Evolutionary conservation across 371 early-diverging fungal species (phyloP), one percentile per base, ranked within the genome.

Genomic region (Rhizopus arrhizus): DNA sequence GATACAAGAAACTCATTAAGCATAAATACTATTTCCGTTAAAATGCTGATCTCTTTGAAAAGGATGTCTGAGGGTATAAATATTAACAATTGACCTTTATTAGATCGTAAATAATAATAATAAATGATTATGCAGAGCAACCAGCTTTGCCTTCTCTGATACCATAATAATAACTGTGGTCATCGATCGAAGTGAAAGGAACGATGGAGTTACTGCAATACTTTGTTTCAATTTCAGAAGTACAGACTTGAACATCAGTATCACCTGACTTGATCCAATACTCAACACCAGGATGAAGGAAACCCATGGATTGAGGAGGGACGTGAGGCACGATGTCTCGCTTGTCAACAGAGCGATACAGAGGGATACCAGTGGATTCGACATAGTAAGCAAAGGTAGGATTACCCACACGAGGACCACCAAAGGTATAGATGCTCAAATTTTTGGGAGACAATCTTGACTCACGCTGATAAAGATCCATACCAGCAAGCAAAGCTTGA

Each of bases 391-490:
- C 64, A 59, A 67, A 67, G 9, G 46, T 42, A 7, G 67, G 56
- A 31, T 70, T 66, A 6, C 67, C 71, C 28, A 61, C 62, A 48
- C 71, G 64, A 48, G 71, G 67, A 10, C 35, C 50, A 28, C 67
- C 71, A 48, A 61, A 61, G 6, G 71, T 70, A 35, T 55, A 60
- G 11, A 67, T 48, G 32, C 5, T 16, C 32, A 70, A 28, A 33
- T 66, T 66, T 3, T 53, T 42, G 12, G 57, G 28, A 12, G 40
- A 50, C n/a, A 66, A 58, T 38, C 61, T 56, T 4, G 7, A 16
- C 3, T 66, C 67, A 6, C 67, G 59, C 36, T 70, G 67, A 36
- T 58, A 66, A 29, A 70, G 50, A 42, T 70, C 64, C 41, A 67
- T n/a, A 22, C 61, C 64, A 36, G 58, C 67, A 45, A 70, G 32